Evolutionary conservation across 2,329 filamentous ascomycete species (phyloP).

Genomic region (Zelopaecilomyces penicillatus): DNA sequence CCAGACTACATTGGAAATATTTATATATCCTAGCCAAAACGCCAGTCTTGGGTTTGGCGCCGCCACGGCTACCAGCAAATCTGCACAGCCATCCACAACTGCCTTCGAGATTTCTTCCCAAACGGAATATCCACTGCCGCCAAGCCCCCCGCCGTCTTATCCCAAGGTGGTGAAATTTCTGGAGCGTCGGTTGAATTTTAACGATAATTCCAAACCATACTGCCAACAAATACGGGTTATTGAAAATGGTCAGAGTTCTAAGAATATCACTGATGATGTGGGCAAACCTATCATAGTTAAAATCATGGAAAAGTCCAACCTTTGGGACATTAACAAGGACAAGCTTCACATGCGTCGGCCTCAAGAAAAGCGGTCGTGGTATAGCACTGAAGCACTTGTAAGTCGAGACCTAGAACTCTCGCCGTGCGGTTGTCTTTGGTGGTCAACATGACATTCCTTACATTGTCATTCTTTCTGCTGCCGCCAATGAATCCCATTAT

Average conservation of each 20-base stretch:
- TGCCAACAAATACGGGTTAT: slow-evolving; percentile 43
- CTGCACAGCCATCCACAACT: slow-evolving; percentile 7
- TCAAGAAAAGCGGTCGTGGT: neutral
- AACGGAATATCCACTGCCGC: no score
- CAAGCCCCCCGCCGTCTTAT: slow-evolving; percentile 25
- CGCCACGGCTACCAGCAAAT: slow-evolving; percentile 9
- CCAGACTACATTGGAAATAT: slow-evolving; percentile 45
- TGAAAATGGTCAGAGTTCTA: slow-evolving; percentile 27
- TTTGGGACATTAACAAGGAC: slow-evolving; percentile 1
- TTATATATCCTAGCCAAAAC: slow-evolving; percentile 48
- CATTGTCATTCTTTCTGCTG: no score
- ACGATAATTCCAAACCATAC: slow-evolving; percentile 26
- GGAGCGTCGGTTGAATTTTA: slow-evolving; percentile 37
- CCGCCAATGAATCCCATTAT: no score
- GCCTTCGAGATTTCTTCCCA: slow-evolving; percentile 7
- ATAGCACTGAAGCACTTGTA: neutral
- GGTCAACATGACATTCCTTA: slow-evolving; percentile 27
- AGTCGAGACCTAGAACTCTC: slow-evolving; percentile 31
- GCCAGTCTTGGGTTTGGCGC: slow-evolving; percentile 25
- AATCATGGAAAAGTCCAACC: slow-evolving; percentile 8
- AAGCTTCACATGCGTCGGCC: neutral
- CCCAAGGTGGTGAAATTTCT: slow-evolving; percentile 47
- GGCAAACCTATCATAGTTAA: slow-evolving; percentile 38
- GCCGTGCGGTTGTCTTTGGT: slow-evolving; percentile 48
- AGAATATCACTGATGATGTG: slow-evolving; percentile 26